These are phyloP conservation scores for Pseudopithomyces maydicus DNA, from an alignment of 2,329 filamentous ascomycete genomes.

Conservation along the genomic window DNA sequence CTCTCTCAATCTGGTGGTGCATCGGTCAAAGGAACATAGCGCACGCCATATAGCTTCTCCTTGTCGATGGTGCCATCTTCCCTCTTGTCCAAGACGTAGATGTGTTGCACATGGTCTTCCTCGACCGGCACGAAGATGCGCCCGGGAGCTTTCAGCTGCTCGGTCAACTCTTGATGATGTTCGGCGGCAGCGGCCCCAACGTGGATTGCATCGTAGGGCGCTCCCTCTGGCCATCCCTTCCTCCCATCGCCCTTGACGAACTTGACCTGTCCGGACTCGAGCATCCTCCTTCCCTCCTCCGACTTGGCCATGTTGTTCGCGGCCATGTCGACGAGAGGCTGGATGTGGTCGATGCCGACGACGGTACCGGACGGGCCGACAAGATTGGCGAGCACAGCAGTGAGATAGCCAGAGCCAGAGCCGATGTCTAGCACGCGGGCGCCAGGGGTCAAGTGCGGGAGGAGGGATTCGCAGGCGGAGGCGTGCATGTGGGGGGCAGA, in stretches of 20 bases:
- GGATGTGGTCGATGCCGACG: slow-evolving; percentile 57
- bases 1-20: slow-evolving; percentile 60
- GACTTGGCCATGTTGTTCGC: slow-evolving; percentile 51
- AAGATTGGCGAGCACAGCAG: slow-evolving; percentile 83
- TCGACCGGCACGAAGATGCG: slow-evolving; percentile 80
- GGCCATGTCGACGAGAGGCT: slow-evolving; percentile 50
- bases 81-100: slow-evolving; percentile 78
- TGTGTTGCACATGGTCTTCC: slow-evolving; percentile 62
- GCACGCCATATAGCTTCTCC: slow-evolving; percentile 68
- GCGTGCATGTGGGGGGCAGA: slow-evolving; percentile 77
- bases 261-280: slow-evolving; percentile 67
- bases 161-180: slow-evolving; percentile 73
- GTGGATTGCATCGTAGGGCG: slow-evolving; percentile 88
- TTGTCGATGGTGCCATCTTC: slow-evolving; percentile 61
- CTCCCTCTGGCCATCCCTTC: slow-evolving; percentile 52
- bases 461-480: slow-evolving; percentile 66
- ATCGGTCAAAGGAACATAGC: slow-evolving; percentile 79
- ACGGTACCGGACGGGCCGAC: slow-evolving; percentile 58
- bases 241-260: slow-evolving; percentile 75
- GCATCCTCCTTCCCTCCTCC: slow-evolving; percentile 56
- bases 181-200: slow-evolving; percentile 84
- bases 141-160: slow-evolving; percentile 80
- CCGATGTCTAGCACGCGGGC: slow-evolving; percentile 56
- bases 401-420: slow-evolving; percentile 71
- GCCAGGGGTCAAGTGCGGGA: slow-evolving; percentile 60